Percentiles rank a stretch among this genome's conserved stretches.
These are phyloP conservation scores for Trichosporon ovoides DNA, from an alignment of 1,284 basidiomycete species.

Conservation along the genomic window DNA sequence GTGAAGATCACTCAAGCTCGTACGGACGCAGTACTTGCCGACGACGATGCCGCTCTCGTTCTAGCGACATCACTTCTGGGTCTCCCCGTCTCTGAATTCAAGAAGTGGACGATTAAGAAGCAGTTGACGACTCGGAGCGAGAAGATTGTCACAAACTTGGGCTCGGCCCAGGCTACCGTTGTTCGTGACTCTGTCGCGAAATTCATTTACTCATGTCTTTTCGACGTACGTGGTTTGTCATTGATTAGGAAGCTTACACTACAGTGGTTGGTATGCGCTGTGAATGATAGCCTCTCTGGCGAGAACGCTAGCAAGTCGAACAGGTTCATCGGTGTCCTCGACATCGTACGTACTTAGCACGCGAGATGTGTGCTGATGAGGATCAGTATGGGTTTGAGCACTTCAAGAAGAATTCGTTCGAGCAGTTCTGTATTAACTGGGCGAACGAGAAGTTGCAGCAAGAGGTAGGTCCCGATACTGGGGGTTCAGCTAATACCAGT, in stretches of 20 bases:
- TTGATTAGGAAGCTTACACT: not conserved
- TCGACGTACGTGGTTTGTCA: constrained; percentile 53
- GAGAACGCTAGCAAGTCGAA: constrained; percentile 81
- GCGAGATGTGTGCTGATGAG: not conserved
- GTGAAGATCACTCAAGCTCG: constrained; percentile 79
- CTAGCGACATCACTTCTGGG: constrained; percentile 85
- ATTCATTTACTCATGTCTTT: constrained; percentile 96
- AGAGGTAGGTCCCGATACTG: constrained; percentile 57
- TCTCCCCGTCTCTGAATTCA: constrained; percentile 87
- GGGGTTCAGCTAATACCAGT: constrained; percentile 53
- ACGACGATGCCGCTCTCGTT: constrained; percentile 73
- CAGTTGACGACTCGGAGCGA: constrained; percentile 91
- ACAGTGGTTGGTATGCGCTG: constrained; percentile 91
- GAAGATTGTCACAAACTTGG: constrained; percentile 86
- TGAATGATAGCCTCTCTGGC: constrained; percentile 91
- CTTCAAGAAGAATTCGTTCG: constrained; percentile 98
- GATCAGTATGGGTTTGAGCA: constrained; percentile 82
- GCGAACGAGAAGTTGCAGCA: constrained; percentile 97
- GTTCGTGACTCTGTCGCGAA: constrained; percentile 96
- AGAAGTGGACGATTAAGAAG: constrained; percentile 98
- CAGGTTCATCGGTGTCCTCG: constrained; percentile 98
- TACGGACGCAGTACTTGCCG: constrained; percentile 77
- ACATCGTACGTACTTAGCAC: constrained; percentile 53
- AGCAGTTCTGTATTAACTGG: constrained; percentile 99
- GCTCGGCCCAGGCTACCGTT: constrained; percentile 83